Conservation (phyloP, 148 eudicot species). For the Chenopodium quinoa region DNA sequence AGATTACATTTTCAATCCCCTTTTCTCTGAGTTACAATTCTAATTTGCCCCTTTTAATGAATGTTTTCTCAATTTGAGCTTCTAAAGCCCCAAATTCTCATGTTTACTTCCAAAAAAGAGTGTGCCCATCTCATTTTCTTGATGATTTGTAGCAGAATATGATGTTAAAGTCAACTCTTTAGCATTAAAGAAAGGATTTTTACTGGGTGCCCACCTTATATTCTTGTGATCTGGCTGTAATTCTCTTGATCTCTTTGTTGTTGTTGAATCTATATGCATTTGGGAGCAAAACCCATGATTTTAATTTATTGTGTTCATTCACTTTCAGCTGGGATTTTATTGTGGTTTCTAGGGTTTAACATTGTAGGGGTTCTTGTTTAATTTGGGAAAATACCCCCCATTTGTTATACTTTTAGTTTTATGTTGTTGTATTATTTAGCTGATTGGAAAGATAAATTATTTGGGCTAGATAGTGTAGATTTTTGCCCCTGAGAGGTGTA, state of each 20-base stretch:
- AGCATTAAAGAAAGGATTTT: slow-evolving; percentile 17
- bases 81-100: not conserved
- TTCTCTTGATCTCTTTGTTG: slow-evolving; percentile 23
- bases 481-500: not conserved
- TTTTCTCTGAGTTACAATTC: slow-evolving; percentile 3
- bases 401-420: not conserved
- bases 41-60: not conserved
- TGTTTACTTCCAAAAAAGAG: not conserved
- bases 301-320: not conserved
- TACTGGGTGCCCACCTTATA: slow-evolving; percentile 4
- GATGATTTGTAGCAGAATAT: slow-evolving; percentile 17
- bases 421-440: slow-evolving; percentile 13
- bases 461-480: slow-evolving; percentile 19
- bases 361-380: slow-evolving; percentile 19
- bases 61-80: not conserved
- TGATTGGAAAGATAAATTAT: slow-evolving; percentile 13
- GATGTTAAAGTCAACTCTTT: slow-evolving; percentile 27
- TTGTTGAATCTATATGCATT: slow-evolving; percentile 19
- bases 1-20: slow-evolving; percentile 2
- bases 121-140: slow-evolving; percentile 27
- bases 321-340: slow-evolving; percentile 18
- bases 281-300: slow-evolving; percentile 15
- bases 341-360: slow-evolving; percentile 29
- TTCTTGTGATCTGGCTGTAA: slow-evolving; percentile 36
- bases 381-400: not conserved